Evolutionary conservation across 352 stramenopile genomes (phyloP).

Genomic region (Hyaloperonospora arabidopsidis): DNA sequence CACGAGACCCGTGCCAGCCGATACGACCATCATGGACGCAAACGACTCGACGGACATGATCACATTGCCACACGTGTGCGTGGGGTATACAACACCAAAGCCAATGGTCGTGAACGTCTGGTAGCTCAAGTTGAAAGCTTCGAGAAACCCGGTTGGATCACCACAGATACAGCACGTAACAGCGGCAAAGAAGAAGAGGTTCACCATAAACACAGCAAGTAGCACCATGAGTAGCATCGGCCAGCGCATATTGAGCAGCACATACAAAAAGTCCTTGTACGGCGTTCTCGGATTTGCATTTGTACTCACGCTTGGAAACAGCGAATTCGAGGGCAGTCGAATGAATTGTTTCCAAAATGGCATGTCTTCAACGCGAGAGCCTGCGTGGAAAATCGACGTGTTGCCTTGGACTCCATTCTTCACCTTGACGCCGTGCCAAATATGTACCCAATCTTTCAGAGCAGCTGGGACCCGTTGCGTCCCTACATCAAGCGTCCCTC

Average conservation of each 20-base stretch:
- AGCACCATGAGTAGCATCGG: constrained; percentile 60
- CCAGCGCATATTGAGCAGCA: constrained; percentile 79
- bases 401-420: constrained; percentile 24
- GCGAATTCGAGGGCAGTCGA: constrained; percentile 55
- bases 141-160: constrained; percentile 48
- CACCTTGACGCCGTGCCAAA: constrained; percentile 75
- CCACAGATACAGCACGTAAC: constrained; percentile 42
- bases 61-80: constrained; percentile 55
- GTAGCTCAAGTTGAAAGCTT: constrained; percentile 68
- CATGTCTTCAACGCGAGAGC: constrained; percentile 52
- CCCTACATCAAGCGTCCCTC: constrained; percentile 32
- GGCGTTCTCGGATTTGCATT: constrained; percentile 48
- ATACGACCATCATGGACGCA: constrained; percentile 72
- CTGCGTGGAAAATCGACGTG: constrained; percentile 59
- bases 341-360: constrained; percentile 68
- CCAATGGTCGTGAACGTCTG: constrained; percentile 84
- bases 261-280: constrained; percentile 82
- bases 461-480: constrained; percentile 51
- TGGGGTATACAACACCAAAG: constrained; percentile 70
- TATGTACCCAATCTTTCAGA: constrained; percentile 68
- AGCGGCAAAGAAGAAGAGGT: constrained; percentile 57
- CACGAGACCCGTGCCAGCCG: constrained; percentile 70
- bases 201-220: constrained; percentile 44
- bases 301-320: constrained; percentile 61
- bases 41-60: constrained; percentile 73